These are phyloP conservation scores for Exophiala sp. DNA, from an alignment of 2,329 filamentous ascomycete species.

Conservation along the genomic window DNA sequence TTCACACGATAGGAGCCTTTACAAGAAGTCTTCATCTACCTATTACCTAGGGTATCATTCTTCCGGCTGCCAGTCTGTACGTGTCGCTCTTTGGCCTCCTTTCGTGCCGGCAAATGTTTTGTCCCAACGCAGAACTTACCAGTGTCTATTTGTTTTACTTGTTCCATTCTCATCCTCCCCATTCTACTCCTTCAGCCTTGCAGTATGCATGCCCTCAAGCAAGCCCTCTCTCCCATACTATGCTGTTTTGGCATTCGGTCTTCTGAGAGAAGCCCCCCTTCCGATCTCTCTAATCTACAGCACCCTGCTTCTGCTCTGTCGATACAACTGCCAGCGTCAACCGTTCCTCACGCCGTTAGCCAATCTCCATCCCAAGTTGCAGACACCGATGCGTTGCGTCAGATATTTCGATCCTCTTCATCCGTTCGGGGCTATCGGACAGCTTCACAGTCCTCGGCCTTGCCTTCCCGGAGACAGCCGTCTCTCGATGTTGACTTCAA, in stretches of 20 bases:
- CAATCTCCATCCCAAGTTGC: conserved; percentile 7
- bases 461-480: conserved; percentile 4
- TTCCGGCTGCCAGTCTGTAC: too few relatives aligned
- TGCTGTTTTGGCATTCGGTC: conserved; percentile 14
- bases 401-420: conserved; percentile 24
- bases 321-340: conserved; percentile 11
- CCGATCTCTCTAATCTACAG: conserved; percentile 14
- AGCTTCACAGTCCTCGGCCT: conserved; percentile 11
- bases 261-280: conserved; percentile 4
- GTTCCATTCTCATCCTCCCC: conserved; percentile 6
- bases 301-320: conserved; percentile 17
- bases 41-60: too few relatives aligned
- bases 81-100: too few relatives aligned
- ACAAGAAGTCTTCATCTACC: not conserved
- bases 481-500: conserved; percentile 22
- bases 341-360: conserved; percentile 17
- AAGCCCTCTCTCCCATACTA: conserved; percentile 11
- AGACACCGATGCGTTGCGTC: conserved; percentile 18
- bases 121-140: conserved; percentile 11
- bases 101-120: conserved; percentile 1
- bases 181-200: not conserved
- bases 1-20: not conserved
- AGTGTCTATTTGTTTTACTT: conserved; percentile 10
- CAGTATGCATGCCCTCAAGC: conserved; percentile 12
- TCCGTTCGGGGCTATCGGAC: conserved; percentile 25